Percentiles rank a stretch among this genome's conserved stretches.
phyloP scores from a whole-genome alignment of 345 rosid species.

The Syzygium oleosum region DNA sequence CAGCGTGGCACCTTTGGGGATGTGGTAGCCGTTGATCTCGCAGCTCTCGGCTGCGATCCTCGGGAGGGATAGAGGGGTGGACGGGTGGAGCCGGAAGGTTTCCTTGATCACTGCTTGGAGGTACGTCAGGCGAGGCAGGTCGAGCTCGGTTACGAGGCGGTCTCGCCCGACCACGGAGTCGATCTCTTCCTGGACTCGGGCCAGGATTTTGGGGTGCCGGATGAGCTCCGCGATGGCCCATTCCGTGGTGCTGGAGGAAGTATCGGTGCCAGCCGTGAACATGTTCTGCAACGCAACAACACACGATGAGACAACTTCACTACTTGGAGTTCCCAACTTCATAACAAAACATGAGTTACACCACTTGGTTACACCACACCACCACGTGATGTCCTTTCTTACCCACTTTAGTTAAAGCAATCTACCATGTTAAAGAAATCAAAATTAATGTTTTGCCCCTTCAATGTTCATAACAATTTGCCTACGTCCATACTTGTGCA shows the following conservation, averaged over 20 bases:
- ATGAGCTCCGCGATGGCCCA: slow-evolving; percentile 90
- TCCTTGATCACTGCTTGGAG: slow-evolving; percentile 76
- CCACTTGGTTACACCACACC: no score
- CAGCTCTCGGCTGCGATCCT: slow-evolving; percentile 55
- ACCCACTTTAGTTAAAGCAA: no score
- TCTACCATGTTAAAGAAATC: no score
- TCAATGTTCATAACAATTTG: neutral
- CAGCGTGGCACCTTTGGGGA: slow-evolving; percentile 61
- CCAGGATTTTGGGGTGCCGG: slow-evolving; percentile 53
- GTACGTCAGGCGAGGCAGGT: slow-evolving; percentile 45
- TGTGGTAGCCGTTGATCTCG: slow-evolving; percentile 65
- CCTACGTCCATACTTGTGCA: neutral
- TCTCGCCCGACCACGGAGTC: slow-evolving; percentile 53
- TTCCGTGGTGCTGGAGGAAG: slow-evolving; percentile 81
- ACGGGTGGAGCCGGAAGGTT: slow-evolving; percentile 75
- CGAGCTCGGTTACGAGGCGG: slow-evolving; percentile 41
- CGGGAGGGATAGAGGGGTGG: slow-evolving; percentile 78
- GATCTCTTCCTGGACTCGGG: slow-evolving; percentile 41
- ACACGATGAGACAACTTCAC: no score
- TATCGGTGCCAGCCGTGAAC: slow-evolving; percentile 94
- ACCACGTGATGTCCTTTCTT: no score
- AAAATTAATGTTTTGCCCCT: neutral
- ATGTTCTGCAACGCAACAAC: slow-evolving; percentile 23
- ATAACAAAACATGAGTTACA: no score
- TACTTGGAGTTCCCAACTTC: no score